Evolutionary conservation across 2,329 filamentous ascomycete genomes (phyloP).

Genomic region (Cladophialophora carrionii): DNA sequence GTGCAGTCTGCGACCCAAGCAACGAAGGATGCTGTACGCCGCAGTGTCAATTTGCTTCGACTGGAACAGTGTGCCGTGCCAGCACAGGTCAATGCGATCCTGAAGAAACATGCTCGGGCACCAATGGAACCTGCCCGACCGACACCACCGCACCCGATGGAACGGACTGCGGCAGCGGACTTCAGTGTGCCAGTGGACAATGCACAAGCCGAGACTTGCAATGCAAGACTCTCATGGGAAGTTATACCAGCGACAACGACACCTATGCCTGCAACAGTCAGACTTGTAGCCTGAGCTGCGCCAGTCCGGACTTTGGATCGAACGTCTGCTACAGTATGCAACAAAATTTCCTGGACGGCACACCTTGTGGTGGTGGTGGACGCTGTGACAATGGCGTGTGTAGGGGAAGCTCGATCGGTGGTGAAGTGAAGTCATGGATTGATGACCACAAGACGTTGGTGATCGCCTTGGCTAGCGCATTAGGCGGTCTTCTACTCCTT

Average conservation of each 20-base stretch:
- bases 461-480: constrained; percentile 73
- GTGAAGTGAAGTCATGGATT: constrained; percentile 77
- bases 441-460: constrained; percentile 75
- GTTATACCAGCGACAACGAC: constrained; percentile 71
- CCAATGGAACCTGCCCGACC: constrained; percentile 69
- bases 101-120: constrained; percentile 78
- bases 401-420: constrained; percentile 67
- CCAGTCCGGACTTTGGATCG: constrained; percentile 67
- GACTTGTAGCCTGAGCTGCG: constrained; percentile 77
- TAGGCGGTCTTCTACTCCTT: constrained; percentile 74
- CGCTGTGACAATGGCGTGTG: constrained; percentile 78
- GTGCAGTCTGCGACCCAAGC: constrained; percentile 71
- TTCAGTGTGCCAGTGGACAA: constrained; percentile 86
- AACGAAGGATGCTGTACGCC: constrained; percentile 53
- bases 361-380: constrained; percentile 78
- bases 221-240: constrained; percentile 82
- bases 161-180: constrained; percentile 68
- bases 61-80: constrained; percentile 75
- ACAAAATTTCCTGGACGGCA: constrained; percentile 94
- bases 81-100: constrained; percentile 84
- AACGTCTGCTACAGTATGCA: constrained; percentile 74
- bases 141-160: constrained; percentile 73
- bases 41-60: constrained; percentile 51
- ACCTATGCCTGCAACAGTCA: constrained; percentile 76
- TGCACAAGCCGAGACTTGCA: constrained; percentile 91